These are phyloP conservation scores for Diaporthe vexans DNA, from an alignment of 2,329 filamentous ascomycete genomes.

Conservation along the genomic window DNA sequence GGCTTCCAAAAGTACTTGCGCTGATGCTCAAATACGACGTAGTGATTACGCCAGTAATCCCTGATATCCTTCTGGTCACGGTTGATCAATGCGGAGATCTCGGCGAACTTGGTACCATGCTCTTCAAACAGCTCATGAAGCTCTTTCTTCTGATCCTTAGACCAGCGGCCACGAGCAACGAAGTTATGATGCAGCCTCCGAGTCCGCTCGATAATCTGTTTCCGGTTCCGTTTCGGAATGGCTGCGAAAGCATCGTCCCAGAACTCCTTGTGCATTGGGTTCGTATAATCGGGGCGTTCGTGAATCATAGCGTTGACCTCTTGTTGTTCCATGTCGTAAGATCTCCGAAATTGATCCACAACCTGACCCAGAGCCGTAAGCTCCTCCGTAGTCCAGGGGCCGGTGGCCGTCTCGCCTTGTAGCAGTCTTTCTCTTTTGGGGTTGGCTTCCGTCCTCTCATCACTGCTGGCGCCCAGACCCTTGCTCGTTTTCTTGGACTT, in stretches of 20 bases:
- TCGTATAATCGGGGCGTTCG: constrained; percentile 41
- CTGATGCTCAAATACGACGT: constrained; percentile 68
- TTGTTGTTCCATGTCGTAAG: constrained; percentile 57
- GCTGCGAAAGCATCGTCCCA: constrained; percentile 64
- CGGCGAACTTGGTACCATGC: constrained; percentile 71
- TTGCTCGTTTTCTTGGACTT: constrained; percentile 22
- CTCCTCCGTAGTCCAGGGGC: constrained; percentile 61
- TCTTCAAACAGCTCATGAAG: constrained; percentile 61
- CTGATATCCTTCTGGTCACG: constrained; percentile 76
- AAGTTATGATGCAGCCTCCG: constrained; percentile 77
- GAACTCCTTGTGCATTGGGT: constrained; percentile 56
- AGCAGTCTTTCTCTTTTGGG: neutral
- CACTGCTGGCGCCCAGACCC: neutral
- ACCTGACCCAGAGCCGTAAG: constrained; percentile 56
- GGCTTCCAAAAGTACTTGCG: constrained; percentile 71
- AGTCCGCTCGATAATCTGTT: constrained; percentile 68
- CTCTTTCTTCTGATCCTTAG: constrained; percentile 68
- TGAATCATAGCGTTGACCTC: constrained; percentile 59
- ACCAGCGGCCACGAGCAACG: constrained; percentile 72
- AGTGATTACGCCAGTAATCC: constrained; percentile 78
- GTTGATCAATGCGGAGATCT: constrained; percentile 73
- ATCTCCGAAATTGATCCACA: constrained; percentile 60
- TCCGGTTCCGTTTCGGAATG: constrained; percentile 64
- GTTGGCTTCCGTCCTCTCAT: neutral
- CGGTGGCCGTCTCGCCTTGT: constrained; percentile 43